These are phyloP conservation scores for Avena sativa DNA, from an alignment of 176 grass and related monocot species.

Conservation along the genomic window DNA sequence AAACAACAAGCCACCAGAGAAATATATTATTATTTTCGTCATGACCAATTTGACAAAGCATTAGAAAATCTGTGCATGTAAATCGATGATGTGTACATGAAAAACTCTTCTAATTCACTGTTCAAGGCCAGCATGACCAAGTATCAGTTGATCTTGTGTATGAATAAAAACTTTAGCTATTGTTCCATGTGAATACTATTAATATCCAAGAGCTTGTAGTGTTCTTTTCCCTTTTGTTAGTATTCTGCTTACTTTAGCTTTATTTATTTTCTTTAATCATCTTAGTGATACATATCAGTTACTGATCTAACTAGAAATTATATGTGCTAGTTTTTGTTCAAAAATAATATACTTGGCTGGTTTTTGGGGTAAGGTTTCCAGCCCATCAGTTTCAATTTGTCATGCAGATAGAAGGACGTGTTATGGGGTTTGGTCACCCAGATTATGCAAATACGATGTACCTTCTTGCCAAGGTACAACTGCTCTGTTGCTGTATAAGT, in stretches of 20 bases:
- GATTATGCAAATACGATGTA: constrained; percentile 90
- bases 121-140: constrained; percentile 25
- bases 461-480: constrained; percentile 83
- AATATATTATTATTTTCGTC: background rate
- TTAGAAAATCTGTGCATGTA: constrained; percentile 6
- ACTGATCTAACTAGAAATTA: constrained; percentile 7
- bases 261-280: constrained; percentile 25
- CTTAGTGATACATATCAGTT: constrained; percentile 22
- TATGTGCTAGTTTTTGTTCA: background rate
- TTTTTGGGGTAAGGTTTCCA: background rate
- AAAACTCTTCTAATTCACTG: background rate
- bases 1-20: background rate
- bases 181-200: constrained; percentile 19
- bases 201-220: constrained; percentile 22
- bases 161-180: background rate
- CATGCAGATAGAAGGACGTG: constrained; percentile 78
- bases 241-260: constrained; percentile 12
- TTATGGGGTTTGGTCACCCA: constrained; percentile 69
- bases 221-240: background rate
- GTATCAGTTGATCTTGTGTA: background rate
- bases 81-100: constrained; percentile 2
- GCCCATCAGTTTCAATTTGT: constrained; percentile 23
- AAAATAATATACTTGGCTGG: constrained; percentile 5
- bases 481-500: constrained; percentile 21
- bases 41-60: background rate